Base-by-base conservation (phyloP, 2,329 filamentous ascomycete genomes). In the Ceratocystis colombiana region DNA sequence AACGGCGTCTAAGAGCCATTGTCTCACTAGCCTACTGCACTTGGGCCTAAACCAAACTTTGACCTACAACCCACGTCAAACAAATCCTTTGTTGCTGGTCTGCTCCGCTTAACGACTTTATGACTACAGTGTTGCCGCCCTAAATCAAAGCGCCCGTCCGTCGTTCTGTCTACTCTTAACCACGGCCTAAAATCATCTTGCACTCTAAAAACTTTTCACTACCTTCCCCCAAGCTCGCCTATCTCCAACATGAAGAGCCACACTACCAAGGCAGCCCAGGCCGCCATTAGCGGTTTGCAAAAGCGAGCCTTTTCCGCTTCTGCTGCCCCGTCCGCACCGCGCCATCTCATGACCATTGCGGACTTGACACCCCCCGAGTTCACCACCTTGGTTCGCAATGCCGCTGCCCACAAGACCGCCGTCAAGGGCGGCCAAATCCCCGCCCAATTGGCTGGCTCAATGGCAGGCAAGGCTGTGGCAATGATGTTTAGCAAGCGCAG, bases 401-500 rank as follows among this genome's bases (percentile, higher is more conserved):
- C 90, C 63, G 81, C 84, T 28, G 77, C 82, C 55, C 84, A 90
- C 78, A 97, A 97, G 76, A 76, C 83, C 65, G 80, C 84, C 66
- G 84, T 93, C 78, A 96, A 95, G 75, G 83, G 84, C 22, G 84
- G 84, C 59, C 79, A 82, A 65, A 77, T 83, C 61, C 84, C 88
- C 2, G 74, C 78, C 63, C 77, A 80, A 55, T 78, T 95, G 65
- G 78, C 81, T 65, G 80, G 81, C 50, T 79, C 83, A 10, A 78
- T 99, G 69, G 77, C 82, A 0, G 89, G 90, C 64, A 85, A 90
- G 76, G 92, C 91, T 0, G 84, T 99, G 41, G 93, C 94, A 70
- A 88, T 99, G 86, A 90, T 95, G 81, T 99, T 99, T 80, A 95
- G 83, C 81, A 99, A 99, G 79, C 86, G 92, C 71, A 95, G 89